These are phyloP conservation scores for Quercus wislizeni DNA, from an alignment of 306 rosid species.

Conservation along the genomic window DNA sequence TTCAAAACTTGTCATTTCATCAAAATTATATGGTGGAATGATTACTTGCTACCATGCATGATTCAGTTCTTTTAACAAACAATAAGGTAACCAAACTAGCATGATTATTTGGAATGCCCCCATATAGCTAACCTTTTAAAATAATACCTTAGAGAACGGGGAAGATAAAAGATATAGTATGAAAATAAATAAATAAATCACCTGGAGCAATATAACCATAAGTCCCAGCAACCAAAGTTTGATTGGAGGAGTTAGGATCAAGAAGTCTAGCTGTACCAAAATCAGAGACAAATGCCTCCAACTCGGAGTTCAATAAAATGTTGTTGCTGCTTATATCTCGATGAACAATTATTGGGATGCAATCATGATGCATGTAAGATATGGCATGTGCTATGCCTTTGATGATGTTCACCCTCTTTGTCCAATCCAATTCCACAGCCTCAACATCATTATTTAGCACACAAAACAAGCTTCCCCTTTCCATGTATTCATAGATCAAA, in stretches of 20 bases:
- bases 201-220: too few relatives aligned
- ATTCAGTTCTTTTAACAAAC: not conserved
- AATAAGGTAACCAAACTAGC: not conserved
- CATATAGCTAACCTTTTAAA: too few relatives aligned
- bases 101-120: not conserved
- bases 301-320: too few relatives aligned
- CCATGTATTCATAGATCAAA: constrained; percentile 24
- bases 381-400: constrained; percentile 8
- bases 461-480: constrained; percentile 14
- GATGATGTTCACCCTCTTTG: constrained; percentile 12
- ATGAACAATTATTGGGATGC: constrained; percentile 12
- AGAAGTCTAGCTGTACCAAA: too few relatives aligned
- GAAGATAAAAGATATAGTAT: too few relatives aligned
- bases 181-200: too few relatives aligned
- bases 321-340: constrained; percentile 17
- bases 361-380: constrained; percentile 25
- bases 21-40: not conserved
- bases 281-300: too few relatives aligned
- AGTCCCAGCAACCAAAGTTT: too few relatives aligned
- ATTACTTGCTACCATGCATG: not conserved
- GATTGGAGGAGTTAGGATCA: too few relatives aligned
- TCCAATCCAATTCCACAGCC: constrained; percentile 15
- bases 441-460: not conserved
- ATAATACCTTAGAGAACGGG: too few relatives aligned
- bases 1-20: not conserved